Base-by-base conservation (phyloP, 352 stramenopile species). In the Phytophthora quininea region DNA sequence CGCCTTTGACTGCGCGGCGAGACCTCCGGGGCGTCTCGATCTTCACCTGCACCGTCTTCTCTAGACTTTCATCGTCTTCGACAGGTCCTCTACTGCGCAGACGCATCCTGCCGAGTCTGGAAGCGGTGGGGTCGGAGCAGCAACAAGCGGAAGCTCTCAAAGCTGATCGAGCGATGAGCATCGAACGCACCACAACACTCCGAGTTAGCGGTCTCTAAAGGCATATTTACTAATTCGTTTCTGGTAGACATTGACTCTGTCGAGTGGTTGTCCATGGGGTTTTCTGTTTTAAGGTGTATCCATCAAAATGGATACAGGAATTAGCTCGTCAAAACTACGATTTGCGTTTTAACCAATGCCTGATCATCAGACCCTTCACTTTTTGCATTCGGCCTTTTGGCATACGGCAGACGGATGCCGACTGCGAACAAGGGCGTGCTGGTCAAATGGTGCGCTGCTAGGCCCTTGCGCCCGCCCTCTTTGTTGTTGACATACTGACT, bases 351-450 rank as follows among this genome's bases (percentile, higher is more conserved):
- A 4, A 62, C 37, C 2, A 38, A 50, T 50, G 19, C 19, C 19
- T 24, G 19, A 24, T 24, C 19, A 24, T 24, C 19, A 24, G 19
- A 24, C 19, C 19, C 19, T 24, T 24, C 19, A 24, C 19, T 24
- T 24, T 24, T 24, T 24, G 19, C 19, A 24, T 24, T 24, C 19
- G 19, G 19, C 19, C 19, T 24, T 24, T 24, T 24, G 19, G n/a
- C n/a, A n/a, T n/a, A n/a, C n/a, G n/a, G n/a, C n/a, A n/a, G n/a
- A 24, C 19, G n/a, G 38, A 93, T 93, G 85, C 85, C 85, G 58
- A 93, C 83, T 32, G 85, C 83, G 30, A 93, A 93, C 77, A 93
- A 91, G 71, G 86, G 86, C 62, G 86, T 94, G 59, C 73, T 94
- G 47, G 84, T 94, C 50, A 92, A 92, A 79, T 94, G 86, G 86